phyloP scores from a whole-genome alignment of 768 basidiomycete species.

The Cytidiella melzeri region DNA sequence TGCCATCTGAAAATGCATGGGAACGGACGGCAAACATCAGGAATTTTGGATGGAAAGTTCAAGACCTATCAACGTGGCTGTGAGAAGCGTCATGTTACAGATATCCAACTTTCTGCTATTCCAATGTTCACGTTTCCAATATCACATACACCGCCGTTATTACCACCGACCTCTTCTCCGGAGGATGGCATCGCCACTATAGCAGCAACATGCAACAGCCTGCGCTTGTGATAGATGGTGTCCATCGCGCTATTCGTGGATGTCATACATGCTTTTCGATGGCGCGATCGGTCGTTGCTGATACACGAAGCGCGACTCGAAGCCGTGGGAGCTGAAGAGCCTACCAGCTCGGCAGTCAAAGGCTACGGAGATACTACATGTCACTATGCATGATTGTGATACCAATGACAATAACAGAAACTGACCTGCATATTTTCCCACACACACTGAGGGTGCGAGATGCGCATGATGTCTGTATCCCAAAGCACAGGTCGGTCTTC shows the following conservation, averaged over 20 bases:
- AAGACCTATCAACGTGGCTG: too few species aligned
- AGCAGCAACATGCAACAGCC: neutral
- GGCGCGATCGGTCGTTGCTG: neutral
- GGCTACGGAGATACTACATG: neutral
- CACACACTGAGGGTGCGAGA: neutral
- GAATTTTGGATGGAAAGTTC: neutral
- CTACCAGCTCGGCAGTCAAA: neutral
- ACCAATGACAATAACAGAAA: neutral
- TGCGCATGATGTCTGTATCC: neutral
- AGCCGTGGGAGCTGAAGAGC: neutral
- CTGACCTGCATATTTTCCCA: neutral
- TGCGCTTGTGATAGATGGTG: neutral
- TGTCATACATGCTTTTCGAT: neutral
- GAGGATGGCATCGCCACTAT: neutral
- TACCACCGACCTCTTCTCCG: neutral
- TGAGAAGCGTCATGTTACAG: too few species aligned
- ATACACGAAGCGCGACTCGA: neutral
- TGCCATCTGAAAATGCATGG: neutral
- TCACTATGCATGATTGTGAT: neutral
- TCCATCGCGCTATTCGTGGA: neutral
- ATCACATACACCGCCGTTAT: too few species aligned
- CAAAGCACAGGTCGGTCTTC: neutral
- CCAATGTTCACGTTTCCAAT: too few species aligned
- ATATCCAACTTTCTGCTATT: too few species aligned
- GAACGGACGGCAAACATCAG: neutral